A percentile compares a stretch with the other conserved stretches of the same genome.
Conservation (phyloP, 2,329 filamentous ascomycete genomes). For the Akanthomyces uredinophilus region DNA sequence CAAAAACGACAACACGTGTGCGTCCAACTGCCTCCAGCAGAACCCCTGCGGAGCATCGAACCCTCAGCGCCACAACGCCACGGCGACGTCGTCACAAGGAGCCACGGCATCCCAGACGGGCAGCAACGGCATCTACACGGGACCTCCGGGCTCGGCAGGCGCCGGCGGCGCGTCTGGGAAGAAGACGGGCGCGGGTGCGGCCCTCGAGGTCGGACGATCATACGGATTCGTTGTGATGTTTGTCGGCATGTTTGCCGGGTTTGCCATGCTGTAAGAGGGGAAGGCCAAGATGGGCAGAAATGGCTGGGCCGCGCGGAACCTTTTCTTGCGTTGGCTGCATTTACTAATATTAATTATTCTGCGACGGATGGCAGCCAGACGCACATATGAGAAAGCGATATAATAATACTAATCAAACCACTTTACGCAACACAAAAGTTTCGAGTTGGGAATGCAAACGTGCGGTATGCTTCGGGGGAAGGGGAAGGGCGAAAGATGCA, state of each 20-base stretch:
- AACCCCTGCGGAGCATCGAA: conserved; percentile 68
- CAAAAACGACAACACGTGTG: conserved; percentile 50
- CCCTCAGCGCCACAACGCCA: conserved; percentile 56
- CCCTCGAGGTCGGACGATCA: conserved; percentile 31
- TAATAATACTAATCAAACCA: conserved; percentile 11
- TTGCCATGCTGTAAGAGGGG: conserved; percentile 33
- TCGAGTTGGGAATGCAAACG: not conserved
- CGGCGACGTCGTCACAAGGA: conserved; percentile 40
- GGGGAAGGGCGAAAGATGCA: not conserved
- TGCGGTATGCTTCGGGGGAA: not conserved
- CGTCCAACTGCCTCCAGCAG: conserved; percentile 55
- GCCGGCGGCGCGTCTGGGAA: not conserved
- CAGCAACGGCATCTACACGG: conserved; percentile 35
- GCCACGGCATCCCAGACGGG: conserved; percentile 27
- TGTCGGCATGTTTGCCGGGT: conserved; percentile 34
- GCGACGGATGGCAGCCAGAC: not conserved
- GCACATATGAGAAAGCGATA: not conserved
- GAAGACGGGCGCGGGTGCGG: conserved; percentile 25
- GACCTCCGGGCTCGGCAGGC: conserved; percentile 19
- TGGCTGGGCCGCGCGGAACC: not conserved
- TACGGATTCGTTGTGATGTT: conserved; percentile 35
- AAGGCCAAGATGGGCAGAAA: not conserved
- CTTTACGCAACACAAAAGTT: not conserved
- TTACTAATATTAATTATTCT: not conserved
- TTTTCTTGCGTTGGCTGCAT: not conserved